These are phyloP conservation scores for Talaromyces albobiverticillius DNA, from an alignment of 2,329 filamentous ascomycete genomes.

Conservation along the genomic window DNA sequence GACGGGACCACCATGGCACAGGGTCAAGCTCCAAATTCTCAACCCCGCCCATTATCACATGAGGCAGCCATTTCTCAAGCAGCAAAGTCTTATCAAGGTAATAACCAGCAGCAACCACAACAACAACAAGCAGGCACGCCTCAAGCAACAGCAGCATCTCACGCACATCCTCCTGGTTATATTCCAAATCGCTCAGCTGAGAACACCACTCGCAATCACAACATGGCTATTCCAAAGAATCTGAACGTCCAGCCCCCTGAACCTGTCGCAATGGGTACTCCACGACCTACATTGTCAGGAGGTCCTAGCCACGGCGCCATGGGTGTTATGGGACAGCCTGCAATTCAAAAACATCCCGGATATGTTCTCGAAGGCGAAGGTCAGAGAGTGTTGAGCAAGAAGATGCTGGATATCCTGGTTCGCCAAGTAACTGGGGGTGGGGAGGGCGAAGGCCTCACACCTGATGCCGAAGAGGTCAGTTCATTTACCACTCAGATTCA, in stretches of 20 bases:
- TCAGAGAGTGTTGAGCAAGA: conserved; percentile 92
- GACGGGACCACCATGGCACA: conserved; percentile 17
- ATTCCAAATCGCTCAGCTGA: conserved; percentile 40
- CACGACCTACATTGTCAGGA: conserved; percentile 77
- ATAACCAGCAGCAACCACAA: conserved; percentile 23
- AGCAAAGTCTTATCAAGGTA: conserved; percentile 42
- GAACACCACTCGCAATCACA: conserved; percentile 49
- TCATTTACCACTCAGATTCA: not conserved
- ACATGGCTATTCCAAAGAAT: conserved; percentile 80
- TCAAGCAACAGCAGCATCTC: conserved; percentile 31
- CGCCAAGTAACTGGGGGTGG: conserved; percentile 83
- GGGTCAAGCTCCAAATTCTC: conserved; percentile 28
- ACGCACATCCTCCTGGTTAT: conserved; percentile 41
- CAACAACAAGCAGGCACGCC: conserved; percentile 19
- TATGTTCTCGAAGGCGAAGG: conserved; percentile 90
- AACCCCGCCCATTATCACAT: conserved; percentile 44
- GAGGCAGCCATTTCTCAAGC: conserved; percentile 46
- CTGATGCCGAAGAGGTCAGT: conserved; percentile 88
- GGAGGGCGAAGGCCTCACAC: conserved; percentile 74
- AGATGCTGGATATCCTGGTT: conserved; percentile 93
- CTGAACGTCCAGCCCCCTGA: conserved; percentile 70
- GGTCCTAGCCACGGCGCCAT: conserved; percentile 71
- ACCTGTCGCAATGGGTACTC: conserved; percentile 69
- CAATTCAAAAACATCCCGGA: conserved; percentile 73
- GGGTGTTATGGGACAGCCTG: conserved; percentile 83